Percentiles rank a stretch among this genome's conserved stretches.
Evolutionary conservation across 495 filamentous ascomycete genomes (phyloP).

Genomic region (Trichoderma parareesei): DNA sequence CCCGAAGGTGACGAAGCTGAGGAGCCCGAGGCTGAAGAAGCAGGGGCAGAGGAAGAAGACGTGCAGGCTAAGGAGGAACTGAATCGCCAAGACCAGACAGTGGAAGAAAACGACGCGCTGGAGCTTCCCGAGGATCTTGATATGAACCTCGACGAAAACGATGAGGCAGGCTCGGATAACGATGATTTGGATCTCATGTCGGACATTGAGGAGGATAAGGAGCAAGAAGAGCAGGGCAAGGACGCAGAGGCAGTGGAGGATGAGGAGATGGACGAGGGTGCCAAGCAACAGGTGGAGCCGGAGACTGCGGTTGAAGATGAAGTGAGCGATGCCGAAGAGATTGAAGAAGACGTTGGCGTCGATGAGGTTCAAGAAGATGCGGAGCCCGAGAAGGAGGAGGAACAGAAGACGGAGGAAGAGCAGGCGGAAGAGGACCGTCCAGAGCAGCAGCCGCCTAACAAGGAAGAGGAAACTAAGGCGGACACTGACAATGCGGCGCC

Average conservation of each 20-base stretch:
- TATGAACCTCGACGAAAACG: conserved; percentile 50
- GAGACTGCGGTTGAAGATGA: conserved; percentile 19
- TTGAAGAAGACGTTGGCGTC: conserved; percentile 21
- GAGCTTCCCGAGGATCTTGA: conserved; percentile 68
- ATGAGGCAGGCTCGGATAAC: conserved; percentile 35
- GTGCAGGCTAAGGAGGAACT: conserved; percentile 57
- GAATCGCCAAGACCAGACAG: conserved; percentile 57
- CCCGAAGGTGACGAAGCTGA: conserved; percentile 54
- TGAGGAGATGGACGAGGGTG: conserved; percentile 23
- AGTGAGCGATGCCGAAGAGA: conserved; percentile 19
- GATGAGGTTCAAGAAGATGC: conserved; percentile 25
- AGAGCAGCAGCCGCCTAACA: conserved; percentile 28
- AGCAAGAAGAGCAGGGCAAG: conserved; percentile 29
- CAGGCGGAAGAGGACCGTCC: conserved; percentile 25
- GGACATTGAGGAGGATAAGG: conserved; percentile 37
- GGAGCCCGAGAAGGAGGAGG: conserved; percentile 25
- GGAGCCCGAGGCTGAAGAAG: conserved; percentile 46
- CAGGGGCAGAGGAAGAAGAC: conserved; percentile 65
- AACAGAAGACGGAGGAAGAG: conserved; percentile 32
- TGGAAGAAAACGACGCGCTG: conserved; percentile 50
- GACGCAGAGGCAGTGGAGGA: conserved; percentile 37
- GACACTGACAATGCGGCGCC: conserved; percentile 60
- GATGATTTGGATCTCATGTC: conserved; percentile 49
- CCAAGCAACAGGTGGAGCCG: conserved; percentile 18
- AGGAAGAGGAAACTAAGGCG: conserved; percentile 37